phyloP scores from a whole-genome alignment of 345 rosid genomes.

The Mercurialis annua region DNA sequence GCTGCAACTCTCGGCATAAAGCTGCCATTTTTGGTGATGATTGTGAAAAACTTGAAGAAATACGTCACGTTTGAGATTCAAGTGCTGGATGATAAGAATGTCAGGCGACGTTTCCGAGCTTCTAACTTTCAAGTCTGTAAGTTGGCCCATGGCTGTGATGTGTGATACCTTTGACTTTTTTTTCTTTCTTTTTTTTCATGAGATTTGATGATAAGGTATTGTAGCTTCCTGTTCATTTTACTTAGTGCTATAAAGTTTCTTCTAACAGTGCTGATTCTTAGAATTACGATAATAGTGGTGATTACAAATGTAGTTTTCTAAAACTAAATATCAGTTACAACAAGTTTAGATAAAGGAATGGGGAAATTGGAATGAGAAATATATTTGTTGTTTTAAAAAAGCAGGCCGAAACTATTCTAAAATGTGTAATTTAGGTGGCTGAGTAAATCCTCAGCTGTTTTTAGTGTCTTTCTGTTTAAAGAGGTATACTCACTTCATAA shows the following conservation, averaged over 20 bases:
- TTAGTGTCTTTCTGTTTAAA: background rate
- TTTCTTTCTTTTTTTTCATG: background rate
- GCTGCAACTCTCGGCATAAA: constrained; percentile 94
- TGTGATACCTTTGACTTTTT: background rate
- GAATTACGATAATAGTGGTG: background rate
- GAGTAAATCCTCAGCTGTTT: background rate
- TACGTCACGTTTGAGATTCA: constrained; percentile 96
- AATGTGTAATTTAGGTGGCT: background rate
- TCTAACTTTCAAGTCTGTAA: constrained; percentile 97
- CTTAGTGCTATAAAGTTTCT: background rate
- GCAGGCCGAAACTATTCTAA: too few species aligned
- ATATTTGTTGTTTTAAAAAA: background rate
- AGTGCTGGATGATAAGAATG: constrained; percentile 94
- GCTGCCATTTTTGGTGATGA: constrained; percentile 87
- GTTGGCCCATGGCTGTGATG: constrained; percentile 39
- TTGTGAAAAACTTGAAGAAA: constrained; percentile 85
- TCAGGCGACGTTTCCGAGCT: constrained; percentile 92
- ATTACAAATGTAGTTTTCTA: background rate
- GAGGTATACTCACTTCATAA: background rate
- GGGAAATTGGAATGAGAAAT: too few species aligned
- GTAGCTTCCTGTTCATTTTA: background rate
- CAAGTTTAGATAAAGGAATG: too few species aligned
- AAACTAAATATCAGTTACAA: background rate
- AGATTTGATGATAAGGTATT: background rate
- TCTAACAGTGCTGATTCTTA: too few species aligned